Percentiles rank a stretch among this genome's conserved stretches.
These are phyloP conservation scores for Tolypocladium amazonense DNA, from an alignment of 2,329 filamentous ascomycete genomes.

Conservation along the genomic window DNA sequence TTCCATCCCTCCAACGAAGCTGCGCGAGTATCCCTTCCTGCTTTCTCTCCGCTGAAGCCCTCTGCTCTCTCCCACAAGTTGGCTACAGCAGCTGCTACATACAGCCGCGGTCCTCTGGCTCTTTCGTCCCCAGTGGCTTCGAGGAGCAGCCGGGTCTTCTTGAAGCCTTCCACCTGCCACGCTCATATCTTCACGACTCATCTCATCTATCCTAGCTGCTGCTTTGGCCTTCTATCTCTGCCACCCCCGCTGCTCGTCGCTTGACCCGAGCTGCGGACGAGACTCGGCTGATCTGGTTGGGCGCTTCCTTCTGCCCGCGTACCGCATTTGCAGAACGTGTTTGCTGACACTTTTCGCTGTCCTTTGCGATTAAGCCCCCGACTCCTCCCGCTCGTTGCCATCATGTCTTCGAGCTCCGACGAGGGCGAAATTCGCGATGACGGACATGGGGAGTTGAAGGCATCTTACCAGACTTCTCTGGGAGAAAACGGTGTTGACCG, in stretches of 20 bases:
- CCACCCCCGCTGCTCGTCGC: slow-evolving; percentile 5
- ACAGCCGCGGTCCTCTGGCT: background rate
- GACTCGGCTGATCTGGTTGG: slow-evolving; percentile 31
- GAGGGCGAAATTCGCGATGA: slow-evolving; percentile 81
- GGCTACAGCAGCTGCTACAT: background rate
- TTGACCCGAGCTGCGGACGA: slow-evolving; percentile 21
- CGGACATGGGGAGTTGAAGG: slow-evolving; percentile 58
- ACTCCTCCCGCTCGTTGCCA: slow-evolving; percentile 2
- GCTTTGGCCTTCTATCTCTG: background rate
- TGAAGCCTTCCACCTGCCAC: background rate
- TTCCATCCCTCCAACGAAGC: background rate
- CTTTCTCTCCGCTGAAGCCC: background rate
- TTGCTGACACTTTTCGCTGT: slow-evolving; percentile 24
- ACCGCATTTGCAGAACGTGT: slow-evolving; percentile 14
- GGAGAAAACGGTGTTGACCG: slow-evolving; percentile 84
- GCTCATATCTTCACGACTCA: background rate
- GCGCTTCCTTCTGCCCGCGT: slow-evolving; percentile 25
- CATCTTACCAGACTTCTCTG: slow-evolving; percentile 69
- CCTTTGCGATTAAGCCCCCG: background rate
- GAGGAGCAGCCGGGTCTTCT: background rate
- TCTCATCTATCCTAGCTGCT: background rate
- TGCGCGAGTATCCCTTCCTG: background rate
- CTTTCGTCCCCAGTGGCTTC: background rate
- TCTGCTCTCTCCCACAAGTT: background rate
- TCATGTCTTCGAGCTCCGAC: slow-evolving; percentile 54